Evolutionary conservation across 2,329 filamentous ascomycete genomes (phyloP).

Genomic region (Tolypocladium album): DNA sequence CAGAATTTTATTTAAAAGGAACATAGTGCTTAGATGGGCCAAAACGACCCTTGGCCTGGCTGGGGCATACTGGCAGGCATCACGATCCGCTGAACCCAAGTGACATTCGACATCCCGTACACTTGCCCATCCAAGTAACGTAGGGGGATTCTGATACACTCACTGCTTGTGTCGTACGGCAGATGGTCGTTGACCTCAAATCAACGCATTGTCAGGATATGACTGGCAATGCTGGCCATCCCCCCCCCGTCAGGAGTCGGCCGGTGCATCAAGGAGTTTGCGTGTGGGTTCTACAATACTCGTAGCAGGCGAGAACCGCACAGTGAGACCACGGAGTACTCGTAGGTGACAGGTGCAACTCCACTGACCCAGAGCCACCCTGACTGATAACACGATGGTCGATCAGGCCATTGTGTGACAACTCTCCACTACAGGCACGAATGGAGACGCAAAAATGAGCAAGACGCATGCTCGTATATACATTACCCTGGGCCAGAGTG

Average conservation of each 20-base stretch:
- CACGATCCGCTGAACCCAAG: not conserved
- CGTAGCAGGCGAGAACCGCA: not conserved
- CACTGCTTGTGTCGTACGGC: no score
- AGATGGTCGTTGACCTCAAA: not conserved
- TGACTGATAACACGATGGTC: not conserved
- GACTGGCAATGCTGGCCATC: not conserved
- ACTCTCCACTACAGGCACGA: not conserved
- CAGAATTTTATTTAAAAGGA: not conserved
- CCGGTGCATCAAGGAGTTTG: not conserved
- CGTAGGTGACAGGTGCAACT: not conserved
- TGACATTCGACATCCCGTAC: not conserved
- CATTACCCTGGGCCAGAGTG: not conserved
- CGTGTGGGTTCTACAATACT: not conserved
- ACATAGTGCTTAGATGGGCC: not conserved
- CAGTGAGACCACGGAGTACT: not conserved
- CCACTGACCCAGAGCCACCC: not conserved
- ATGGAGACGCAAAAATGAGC: not conserved
- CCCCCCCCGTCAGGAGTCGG: not conserved
- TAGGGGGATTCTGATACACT: not conserved
- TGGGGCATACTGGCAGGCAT: not conserved
- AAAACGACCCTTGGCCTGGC: not conserved
- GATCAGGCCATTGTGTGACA: not conserved
- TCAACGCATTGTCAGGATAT: not conserved
- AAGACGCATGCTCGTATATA: not conserved
- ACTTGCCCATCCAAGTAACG: not conserved